Evolutionary conservation across 805 yeast species (phyloP), one percentile per base, ranked within the genome.

Genomic region (Schwanniomyces pseudopolymorphus): DNA sequence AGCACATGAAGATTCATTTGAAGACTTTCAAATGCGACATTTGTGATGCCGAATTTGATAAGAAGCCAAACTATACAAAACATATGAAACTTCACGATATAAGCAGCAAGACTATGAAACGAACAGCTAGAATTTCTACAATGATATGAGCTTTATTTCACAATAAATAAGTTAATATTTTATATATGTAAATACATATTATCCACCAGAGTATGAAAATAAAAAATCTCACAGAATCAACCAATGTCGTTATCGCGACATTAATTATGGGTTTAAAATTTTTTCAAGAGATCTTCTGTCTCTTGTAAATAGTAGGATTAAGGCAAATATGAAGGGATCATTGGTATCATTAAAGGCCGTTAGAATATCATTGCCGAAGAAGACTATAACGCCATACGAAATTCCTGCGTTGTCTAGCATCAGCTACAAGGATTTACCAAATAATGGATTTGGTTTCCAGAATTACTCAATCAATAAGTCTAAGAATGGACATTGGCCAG

Each of bases 1-100:
- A 92, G 58, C 99, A 92, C 63, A 78, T 89, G 83, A 85, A 79
- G 59, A 85, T 83, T 1, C 99, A 92, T 63, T 67, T 70, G 36
- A 77, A 83, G 48, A 58, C 65, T 40, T 80, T 63, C 59, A 72
- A 69, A 47, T 84, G 89, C 59, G 70, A 64, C 1, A 49, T 54
- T 22, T 84, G 89, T 58, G 67, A 74, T n/a, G 72, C 67, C 54
- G 74, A 77, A 48, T 84, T 83, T 51, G 76, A 75, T 20, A 71
- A 11, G 26, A 56, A 56, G 37, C 45, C 48, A 14, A 43, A 42
- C 27, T 49, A 47, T 28, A 50, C 50, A 1, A 54, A 42, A 31
- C 59, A 56, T 43, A 25, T 50, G 43, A 54, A 50, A 35, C 10
- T 31, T 10, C 58, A 54, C 40, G 39, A 33, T 35, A 9, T 2